Conservation (phyloP, 176 grass and related monocot species). For the Calamus simplicifolius region DNA sequence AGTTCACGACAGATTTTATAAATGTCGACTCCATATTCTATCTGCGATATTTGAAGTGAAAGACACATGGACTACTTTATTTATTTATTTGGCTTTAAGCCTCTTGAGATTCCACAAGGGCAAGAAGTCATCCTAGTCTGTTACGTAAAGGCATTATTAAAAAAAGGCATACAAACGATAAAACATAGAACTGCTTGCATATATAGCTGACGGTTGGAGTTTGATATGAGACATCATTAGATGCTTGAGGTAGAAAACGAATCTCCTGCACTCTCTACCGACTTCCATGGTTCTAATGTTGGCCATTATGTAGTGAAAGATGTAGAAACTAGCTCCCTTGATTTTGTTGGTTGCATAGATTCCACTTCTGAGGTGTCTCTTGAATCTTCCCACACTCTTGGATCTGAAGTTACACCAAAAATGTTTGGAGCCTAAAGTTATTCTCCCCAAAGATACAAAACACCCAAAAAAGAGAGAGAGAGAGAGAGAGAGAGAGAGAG, state of each 20-base stretch:
- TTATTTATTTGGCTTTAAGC: constrained; percentile 81
- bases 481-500: too few species aligned
- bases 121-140: constrained; percentile 50
- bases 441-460: too few species aligned
- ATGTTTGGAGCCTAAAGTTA: too few species aligned
- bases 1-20: too few species aligned
- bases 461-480: too few species aligned
- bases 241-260: constrained; percentile 16
- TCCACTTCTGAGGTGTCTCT: constrained; percentile 11
- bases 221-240: constrained; percentile 21
- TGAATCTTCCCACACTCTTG: constrained; percentile 10
- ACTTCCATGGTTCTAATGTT: constrained; percentile 24
- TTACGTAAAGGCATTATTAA: constrained; percentile 57
- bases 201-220: constrained; percentile 34
- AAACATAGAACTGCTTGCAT: constrained; percentile 21
- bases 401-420: constrained; percentile 17
- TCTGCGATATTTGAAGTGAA: constrained; percentile 76
- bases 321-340: constrained; percentile 5
- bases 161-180: constrained; percentile 27
- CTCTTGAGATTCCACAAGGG: constrained; percentile 48
- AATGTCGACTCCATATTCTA: too few species aligned
- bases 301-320: constrained; percentile 18
- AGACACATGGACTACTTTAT: constrained; percentile 75
- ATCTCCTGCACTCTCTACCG: constrained; percentile 10
- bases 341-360: constrained; percentile 4